Conservation (phyloP, 495 filamentous ascomycete genomes). For the Podospora tetraspora region DNA sequence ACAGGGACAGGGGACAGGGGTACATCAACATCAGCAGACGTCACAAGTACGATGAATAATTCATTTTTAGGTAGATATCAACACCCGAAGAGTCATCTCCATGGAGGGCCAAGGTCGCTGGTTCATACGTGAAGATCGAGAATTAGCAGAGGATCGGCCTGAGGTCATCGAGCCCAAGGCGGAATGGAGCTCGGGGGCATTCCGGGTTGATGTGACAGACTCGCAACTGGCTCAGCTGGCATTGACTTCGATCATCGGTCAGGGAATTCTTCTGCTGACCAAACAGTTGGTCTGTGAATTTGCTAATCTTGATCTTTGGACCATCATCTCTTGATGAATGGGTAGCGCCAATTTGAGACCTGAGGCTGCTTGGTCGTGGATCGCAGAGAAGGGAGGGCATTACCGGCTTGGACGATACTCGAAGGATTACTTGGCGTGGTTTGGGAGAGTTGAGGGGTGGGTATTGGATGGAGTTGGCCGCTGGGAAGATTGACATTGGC, state of each 20-base stretch:
- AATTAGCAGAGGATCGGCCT: not conserved
- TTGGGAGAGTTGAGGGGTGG: not conserved
- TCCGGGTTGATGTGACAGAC: not conserved
- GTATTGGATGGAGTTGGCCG: not conserved
- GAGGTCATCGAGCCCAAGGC: not conserved
- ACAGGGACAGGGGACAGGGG: not conserved
- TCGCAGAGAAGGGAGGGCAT: not conserved
- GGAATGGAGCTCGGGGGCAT: not conserved
- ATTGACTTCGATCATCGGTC: not conserved
- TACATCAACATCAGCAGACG: not conserved
- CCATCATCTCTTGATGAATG: not conserved
- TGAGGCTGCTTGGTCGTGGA: not conserved
- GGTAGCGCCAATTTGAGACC: not conserved
- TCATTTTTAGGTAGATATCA: too few species aligned
- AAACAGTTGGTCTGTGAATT: not conserved
- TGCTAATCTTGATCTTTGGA: not conserved
- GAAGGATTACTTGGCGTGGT: not conserved
- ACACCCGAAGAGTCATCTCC: too few species aligned
- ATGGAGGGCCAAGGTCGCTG: too few species aligned
- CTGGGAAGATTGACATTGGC: not conserved
- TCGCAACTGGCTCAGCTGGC: not conserved
- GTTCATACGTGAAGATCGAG: not conserved
- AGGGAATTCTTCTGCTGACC: not conserved
- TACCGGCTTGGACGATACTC: not conserved
- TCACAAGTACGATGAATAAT: too few species aligned